Conservation (phyloP, 2,329 filamentous ascomycete species). For the Clonostachys rhizophaga region DNA sequence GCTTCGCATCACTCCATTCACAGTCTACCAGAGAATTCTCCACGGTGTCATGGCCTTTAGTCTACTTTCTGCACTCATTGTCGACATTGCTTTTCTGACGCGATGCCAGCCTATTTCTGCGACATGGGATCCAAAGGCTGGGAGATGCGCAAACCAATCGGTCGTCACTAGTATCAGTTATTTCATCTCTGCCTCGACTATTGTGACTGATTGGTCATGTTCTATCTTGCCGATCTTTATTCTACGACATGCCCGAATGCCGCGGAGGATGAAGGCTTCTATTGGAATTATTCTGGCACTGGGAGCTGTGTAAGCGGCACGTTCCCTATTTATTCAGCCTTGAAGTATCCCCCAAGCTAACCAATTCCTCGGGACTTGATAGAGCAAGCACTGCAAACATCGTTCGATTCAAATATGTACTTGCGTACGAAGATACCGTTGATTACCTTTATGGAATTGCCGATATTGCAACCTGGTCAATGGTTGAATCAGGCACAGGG, state of each 20-base stretch:
- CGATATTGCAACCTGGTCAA: constrained; percentile 13
- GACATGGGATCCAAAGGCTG: constrained; percentile 11
- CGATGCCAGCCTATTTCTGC: constrained; percentile 15
- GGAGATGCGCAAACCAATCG: constrained; percentile 5
- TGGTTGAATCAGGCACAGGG: constrained; percentile 12
- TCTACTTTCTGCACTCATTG: constrained; percentile 7
- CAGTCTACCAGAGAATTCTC: constrained; percentile 8
- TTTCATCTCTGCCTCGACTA: too few relatives aligned
- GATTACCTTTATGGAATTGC: constrained; percentile 14
- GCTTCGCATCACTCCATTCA: constrained; percentile 13
- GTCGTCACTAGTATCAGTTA: too few relatives aligned
- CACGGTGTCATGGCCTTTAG: constrained; percentile 7
- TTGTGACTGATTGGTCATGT: too few relatives aligned
- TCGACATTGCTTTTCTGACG: constrained; percentile 11
- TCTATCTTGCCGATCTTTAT: too few relatives aligned
- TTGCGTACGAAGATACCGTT: constrained; percentile 9
- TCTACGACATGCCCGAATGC: constrained; percentile 2
- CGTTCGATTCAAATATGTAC: constrained; percentile 11
- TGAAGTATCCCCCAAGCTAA: too few relatives aligned
- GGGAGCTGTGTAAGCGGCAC: too few relatives aligned
- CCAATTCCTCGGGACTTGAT: too few relatives aligned
- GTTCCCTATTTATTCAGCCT: too few relatives aligned
- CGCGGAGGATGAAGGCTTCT: constrained; percentile 7
- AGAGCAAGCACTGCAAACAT: constrained; percentile 13
- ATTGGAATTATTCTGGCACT: constrained; percentile 1